Percentiles rank a stretch among this genome's conserved stretches.
Conservation (phyloP, 768 basidiomycete genomes). For the Mycena alexandri region DNA sequence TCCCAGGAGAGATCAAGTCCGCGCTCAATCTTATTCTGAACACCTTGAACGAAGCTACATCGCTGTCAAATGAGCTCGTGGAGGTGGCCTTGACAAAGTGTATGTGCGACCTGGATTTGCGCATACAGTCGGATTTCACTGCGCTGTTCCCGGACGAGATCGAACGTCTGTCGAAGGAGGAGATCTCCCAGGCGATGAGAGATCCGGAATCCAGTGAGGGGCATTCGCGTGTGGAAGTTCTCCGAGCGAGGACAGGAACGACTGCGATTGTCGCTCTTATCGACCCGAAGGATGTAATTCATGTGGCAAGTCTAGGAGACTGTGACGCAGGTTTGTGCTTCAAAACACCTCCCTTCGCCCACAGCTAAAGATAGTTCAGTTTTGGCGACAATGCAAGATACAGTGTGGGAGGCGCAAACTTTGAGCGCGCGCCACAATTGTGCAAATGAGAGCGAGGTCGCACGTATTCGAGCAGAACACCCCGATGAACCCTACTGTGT, state of each 20-base stretch:
- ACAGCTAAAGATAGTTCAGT: slow-evolving; percentile 10
- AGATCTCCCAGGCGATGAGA: not conserved
- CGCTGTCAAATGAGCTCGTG: not conserved
- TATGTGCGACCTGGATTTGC: slow-evolving; percentile 23
- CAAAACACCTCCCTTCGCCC: rapidly evolving
- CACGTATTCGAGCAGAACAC: slow-evolving; percentile 30
- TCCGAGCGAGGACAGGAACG: slow-evolving; percentile 31
- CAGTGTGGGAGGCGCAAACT: not conserved
- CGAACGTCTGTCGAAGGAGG: slow-evolving; percentile 11
- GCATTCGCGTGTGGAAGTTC: slow-evolving; percentile 23
- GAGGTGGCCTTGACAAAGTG: not conserved
- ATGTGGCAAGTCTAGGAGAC: slow-evolving; percentile 37
- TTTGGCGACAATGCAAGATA: not conserved
- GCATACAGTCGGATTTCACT: slow-evolving; percentile 21
- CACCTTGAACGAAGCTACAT: not conserved
- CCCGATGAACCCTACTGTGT: slow-evolving; percentile 34
- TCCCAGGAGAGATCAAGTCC: slow-evolving; percentile 10
- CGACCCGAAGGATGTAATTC: slow-evolving; percentile 26
- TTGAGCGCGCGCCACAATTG: slow-evolving; percentile 29
- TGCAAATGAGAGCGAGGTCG: slow-evolving; percentile 23
- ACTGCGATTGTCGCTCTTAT: slow-evolving; percentile 34
- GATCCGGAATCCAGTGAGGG: slow-evolving; percentile 17
- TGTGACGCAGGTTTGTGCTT: slow-evolving; percentile 28
- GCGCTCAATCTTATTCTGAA: not conserved
- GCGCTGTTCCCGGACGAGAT: not conserved